These are phyloP conservation scores for Nymphaea colorata DNA, from an alignment of 164 flowering plant species.

Conservation along the genomic window DNA sequence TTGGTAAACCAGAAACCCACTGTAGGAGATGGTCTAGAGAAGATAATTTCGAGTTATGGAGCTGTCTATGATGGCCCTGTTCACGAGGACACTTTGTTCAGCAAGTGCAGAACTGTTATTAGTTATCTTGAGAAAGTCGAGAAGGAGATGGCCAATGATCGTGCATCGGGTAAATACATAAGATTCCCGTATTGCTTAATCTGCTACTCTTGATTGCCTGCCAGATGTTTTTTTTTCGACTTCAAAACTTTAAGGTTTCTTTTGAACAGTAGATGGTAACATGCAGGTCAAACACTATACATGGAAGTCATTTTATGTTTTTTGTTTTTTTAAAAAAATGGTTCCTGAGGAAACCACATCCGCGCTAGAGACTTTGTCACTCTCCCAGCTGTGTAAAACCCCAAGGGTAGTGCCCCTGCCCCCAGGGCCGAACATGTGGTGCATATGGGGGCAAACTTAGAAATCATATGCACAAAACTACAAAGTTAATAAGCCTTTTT, in stretches of 20 bases:
- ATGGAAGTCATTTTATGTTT: neutral
- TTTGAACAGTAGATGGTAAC: neutral
- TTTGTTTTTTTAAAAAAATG: neutral
- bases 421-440: no score
- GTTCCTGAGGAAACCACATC: neutral
- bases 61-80: conserved; percentile 49
- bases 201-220: neutral
- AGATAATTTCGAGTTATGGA: conserved; percentile 62
- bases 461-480: no score
- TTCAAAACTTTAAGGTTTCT: neutral
- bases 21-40: conserved; percentile 53
- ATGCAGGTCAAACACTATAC: neutral
- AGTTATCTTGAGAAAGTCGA: conserved; percentile 49
- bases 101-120: conserved; percentile 54
- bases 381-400: no score
- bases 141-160: conserved; percentile 42
- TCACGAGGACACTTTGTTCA: conserved; percentile 59
- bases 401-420: no score
- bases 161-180: conserved; percentile 40
- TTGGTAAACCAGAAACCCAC: conserved; percentile 32
- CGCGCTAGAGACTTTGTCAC: no score
- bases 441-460: no score
- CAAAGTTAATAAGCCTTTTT: no score
- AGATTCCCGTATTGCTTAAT: neutral
- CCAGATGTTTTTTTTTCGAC: neutral